Base-by-base conservation (phyloP, 208 protist species). In the Acanthamoeba healyi region DNA sequence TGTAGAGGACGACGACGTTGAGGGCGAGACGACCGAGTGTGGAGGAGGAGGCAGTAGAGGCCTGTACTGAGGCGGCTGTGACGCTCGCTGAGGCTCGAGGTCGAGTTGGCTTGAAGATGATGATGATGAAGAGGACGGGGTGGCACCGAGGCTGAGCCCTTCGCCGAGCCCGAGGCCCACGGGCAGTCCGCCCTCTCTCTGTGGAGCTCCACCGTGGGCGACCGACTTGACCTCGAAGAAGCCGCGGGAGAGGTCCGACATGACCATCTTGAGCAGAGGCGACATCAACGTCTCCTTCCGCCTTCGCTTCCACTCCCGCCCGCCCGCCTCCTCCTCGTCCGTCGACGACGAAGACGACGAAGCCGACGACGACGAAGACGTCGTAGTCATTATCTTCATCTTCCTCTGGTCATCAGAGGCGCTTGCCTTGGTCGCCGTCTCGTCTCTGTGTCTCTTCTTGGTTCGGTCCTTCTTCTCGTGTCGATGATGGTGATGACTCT, bases 211-310 rank as follows among this genome's bases (percentile, higher is more conserved):
- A 34, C 24, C n/a, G n/a, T n/a, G n/a, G n/a, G n/a, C n/a, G 29
- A 29, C 2, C 19, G 54, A 15, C 54, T 61, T 61, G 54, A 61
- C 17, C 61, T 79, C 70, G 40, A 79, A 79, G 70, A 79, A 79
- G 6, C 70, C 70, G 0, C 70, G 70, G 9, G 70, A 79, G 12
- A 79, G 70, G 40, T 79, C 70, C 9, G 70, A 46, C 70, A 79
- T 79, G 14, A 79, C 70, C 70, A 79, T 79, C 40, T 79, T 49
- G 70, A 79, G 70, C 22, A 79, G 70, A 29, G 70, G 70, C 24
- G 70, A 40, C 70, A 46, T 79, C 19, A 36, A 46, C 9, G 7
- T 14, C 14, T 26, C 32, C 12, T 3, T 14, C 15, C 9, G 6
- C 70, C 22, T 49, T 49, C 70, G 70, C 26, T 44, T 12, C 38